A percentile compares a stretch with the other conserved stretches of the same genome.
Evolutionary conservation across 495 filamentous ascomycete species (phyloP).

Genomic region (Neurospora cerealis): DNA sequence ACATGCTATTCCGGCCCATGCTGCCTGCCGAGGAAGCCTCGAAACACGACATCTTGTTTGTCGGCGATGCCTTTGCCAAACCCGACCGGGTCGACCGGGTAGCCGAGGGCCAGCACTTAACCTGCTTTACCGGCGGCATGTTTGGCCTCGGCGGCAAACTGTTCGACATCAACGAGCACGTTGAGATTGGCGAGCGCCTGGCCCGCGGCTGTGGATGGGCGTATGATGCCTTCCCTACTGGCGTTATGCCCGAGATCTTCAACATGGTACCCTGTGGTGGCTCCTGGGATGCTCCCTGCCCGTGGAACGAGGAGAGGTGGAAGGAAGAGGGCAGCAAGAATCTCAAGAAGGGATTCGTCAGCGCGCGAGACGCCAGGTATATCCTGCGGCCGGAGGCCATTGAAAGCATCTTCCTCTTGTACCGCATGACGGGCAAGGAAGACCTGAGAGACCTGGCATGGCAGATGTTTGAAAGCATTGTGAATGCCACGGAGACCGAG

Average conservation of each 20-base stretch:
- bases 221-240: conserved; percentile 63
- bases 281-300: conserved; percentile 15
- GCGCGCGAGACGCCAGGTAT: conserved; percentile 50
- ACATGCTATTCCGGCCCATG: conserved; percentile 56
- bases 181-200: conserved; percentile 63
- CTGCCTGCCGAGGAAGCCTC: conserved; percentile 36
- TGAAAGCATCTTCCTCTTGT: conserved; percentile 58
- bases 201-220: conserved; percentile 86
- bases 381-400: conserved; percentile 61
- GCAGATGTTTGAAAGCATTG: conserved; percentile 45
- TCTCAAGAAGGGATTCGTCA: conserved; percentile 53
- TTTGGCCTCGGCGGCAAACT: conserved; percentile 71
- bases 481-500: conserved; percentile 33
- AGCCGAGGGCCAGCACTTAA: conserved; percentile 33
- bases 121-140: conserved; percentile 85
- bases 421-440: conserved; percentile 45
- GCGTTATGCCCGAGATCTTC: conserved; percentile 82
- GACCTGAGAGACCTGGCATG: conserved; percentile 45
- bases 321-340: conserved; percentile 25
- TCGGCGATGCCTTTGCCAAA: conserved; percentile 25
- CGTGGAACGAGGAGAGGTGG: conserved; percentile 27
- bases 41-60: conserved; percentile 55
- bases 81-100: conserved; percentile 12
- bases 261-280: conserved; percentile 48
- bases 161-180: conserved; percentile 56